Evolutionary conservation across 2,329 filamentous ascomycete species (phyloP).

Genomic region (Aureobasidium uvarum): DNA sequence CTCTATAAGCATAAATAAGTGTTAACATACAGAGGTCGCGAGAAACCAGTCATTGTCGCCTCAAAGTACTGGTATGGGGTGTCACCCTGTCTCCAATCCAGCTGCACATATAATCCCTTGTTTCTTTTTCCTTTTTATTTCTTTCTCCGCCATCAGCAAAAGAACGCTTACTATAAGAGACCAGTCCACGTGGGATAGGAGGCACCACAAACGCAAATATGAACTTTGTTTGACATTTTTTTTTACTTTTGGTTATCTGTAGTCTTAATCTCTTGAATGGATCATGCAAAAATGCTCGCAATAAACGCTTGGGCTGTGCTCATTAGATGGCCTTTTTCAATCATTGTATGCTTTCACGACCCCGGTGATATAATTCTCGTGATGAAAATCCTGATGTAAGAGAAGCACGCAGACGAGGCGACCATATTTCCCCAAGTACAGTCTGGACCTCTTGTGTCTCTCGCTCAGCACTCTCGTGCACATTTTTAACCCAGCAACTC

Average conservation of each 20-base stretch:
- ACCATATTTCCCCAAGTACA: not conserved
- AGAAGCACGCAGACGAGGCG: not conserved
- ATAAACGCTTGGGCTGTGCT: not conserved
- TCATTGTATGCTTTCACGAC: constrained; percentile 7
- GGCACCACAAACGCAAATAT: no score
- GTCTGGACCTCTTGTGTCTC: not conserved
- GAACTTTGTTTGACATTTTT: not conserved
- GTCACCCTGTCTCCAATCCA: constrained; percentile 5
- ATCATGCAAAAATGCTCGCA: not conserved
- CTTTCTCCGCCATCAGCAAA: no score
- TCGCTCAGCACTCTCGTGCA: not conserved
- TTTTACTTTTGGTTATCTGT: not conserved
- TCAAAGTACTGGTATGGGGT: not conserved
- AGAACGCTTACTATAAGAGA: no score
- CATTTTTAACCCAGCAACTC: constrained; percentile 62
- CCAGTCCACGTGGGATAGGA: no score
- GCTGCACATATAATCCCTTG: no score
- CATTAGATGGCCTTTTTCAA: not conserved
- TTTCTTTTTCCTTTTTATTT: not conserved
- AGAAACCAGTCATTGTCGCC: not conserved
- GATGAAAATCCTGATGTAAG: not conserved
- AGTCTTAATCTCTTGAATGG: not conserved
- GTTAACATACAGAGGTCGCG: not conserved
- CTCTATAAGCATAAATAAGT: accelerated
- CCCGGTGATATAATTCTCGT: not conserved